Percentiles rank a stretch among this genome's conserved stretches.
Evolutionary conservation across 441 rosid species (phyloP).

Genomic region (Flueggea neowawraea): DNA sequence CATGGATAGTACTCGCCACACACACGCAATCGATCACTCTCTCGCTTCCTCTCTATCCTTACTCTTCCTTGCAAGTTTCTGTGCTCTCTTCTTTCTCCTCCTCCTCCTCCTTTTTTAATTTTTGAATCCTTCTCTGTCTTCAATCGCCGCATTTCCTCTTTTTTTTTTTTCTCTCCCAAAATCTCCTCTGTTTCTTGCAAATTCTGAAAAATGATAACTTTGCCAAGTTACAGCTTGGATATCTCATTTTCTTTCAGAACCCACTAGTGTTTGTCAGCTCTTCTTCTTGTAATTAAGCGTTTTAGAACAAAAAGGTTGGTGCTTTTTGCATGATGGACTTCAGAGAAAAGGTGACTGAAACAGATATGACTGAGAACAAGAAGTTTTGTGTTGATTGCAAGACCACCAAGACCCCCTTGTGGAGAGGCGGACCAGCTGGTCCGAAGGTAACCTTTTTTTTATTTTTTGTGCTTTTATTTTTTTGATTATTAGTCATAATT

Average conservation of each 20-base stretch:
- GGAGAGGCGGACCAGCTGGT: constrained; percentile 95
- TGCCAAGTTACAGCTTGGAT: neutral
- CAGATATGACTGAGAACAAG: neutral
- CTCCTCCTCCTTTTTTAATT: neutral
- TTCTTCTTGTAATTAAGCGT: too few relatives aligned
- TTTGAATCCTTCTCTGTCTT: too few relatives aligned
- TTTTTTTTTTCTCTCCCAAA: neutral
- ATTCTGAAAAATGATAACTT: neutral
- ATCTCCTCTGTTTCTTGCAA: neutral
- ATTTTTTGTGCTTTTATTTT: neutral
- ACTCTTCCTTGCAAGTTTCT: neutral
- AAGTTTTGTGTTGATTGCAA: constrained; percentile 69
- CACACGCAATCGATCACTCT: neutral
- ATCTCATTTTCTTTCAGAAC: neutral
- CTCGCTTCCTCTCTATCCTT: neutral
- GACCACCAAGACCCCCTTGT: constrained; percentile 81
- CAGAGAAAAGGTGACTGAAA: constrained; percentile 11
- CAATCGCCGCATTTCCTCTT: too few relatives aligned
- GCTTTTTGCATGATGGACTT: constrained; percentile 15
- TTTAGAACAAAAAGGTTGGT: neutral
- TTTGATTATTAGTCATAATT: too few relatives aligned
- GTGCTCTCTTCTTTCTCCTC: neutral
- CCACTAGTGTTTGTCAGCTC: neutral
- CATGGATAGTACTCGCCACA: neutral
- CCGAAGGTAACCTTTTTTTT: constrained; percentile 54